phyloP scores from a whole-genome alignment of 1,139 yeast genomes.

The Suhomyces bokatorum region DNA sequence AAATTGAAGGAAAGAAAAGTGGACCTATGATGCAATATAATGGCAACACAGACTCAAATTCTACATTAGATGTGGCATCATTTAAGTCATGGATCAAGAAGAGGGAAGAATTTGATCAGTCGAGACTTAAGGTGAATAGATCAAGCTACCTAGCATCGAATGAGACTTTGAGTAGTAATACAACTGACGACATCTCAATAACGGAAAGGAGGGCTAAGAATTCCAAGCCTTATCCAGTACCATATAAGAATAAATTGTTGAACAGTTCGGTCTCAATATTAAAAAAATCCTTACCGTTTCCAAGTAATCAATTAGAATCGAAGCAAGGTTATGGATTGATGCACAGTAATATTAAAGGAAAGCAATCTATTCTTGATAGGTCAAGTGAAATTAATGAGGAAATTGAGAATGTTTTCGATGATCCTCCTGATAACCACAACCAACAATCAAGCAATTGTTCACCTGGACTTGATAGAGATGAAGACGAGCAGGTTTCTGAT shows the following conservation, averaged over 20 bases:
- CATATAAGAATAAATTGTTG: constrained; percentile 18
- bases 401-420: constrained; percentile 7
- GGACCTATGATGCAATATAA: constrained; percentile 2
- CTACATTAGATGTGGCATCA: constrained; percentile 31
- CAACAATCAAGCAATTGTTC: constrained; percentile 3
- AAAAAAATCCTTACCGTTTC: constrained; percentile 26
- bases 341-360: constrained; percentile 13
- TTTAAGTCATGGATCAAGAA: constrained; percentile 55
- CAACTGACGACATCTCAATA: constrained; percentile 5
- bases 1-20: constrained; percentile 1
- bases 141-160: constrained; percentile 34
- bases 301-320: constrained; percentile 18
- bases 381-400: background rate
- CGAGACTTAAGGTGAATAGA: constrained; percentile 16
- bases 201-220: constrained; percentile 2
- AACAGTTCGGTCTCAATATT: constrained; percentile 27
- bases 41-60: constrained; percentile 40
- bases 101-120: constrained; percentile 48
- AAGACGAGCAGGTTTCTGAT: constrained; percentile 31
- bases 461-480: constrained; percentile 15
- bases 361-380: background rate
- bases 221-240: constrained; percentile 11
- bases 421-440: constrained; percentile 3
- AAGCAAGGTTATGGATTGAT: constrained; percentile 9
- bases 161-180: constrained; percentile 26